These are phyloP conservation scores for Chaetomium sp. DNA, from an alignment of 2,329 filamentous ascomycete species.

Conservation along the genomic window DNA sequence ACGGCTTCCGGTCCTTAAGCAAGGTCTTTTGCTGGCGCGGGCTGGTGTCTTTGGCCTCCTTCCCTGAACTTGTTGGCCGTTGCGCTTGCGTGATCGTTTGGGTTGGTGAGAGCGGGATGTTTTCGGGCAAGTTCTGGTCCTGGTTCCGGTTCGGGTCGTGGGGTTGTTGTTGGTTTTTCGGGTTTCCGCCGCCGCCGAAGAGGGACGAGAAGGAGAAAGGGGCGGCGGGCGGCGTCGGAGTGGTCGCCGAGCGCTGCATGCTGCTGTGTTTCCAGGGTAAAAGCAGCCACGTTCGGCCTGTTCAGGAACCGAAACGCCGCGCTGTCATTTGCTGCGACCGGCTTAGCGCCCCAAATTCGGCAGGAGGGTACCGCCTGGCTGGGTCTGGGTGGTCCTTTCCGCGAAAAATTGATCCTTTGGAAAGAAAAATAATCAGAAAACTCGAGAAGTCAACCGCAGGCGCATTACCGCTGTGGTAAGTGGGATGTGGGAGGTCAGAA, in stretches of 20 bases:
- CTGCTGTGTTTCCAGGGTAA: conserved; percentile 11
- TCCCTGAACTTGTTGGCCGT: conserved; percentile 33
- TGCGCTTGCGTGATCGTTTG: conserved; percentile 21
- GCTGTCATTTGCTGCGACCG: conserved; percentile 16
- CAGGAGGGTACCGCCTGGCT: conserved; percentile 11
- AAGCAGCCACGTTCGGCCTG: conserved; percentile 1
- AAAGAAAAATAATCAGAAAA: too few relatives aligned
- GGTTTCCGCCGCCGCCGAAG: conserved; percentile 19
- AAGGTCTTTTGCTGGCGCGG: neutral
- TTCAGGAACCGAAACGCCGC: conserved; percentile 8
- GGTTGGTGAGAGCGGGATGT: conserved; percentile 13
- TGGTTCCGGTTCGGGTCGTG: neutral
- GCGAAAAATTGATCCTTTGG: too few relatives aligned
- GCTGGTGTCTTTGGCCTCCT: conserved; percentile 16
- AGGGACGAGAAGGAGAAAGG: conserved; percentile 24
- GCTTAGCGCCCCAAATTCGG: conserved; percentile 20
- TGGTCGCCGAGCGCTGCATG: conserved; percentile 24
- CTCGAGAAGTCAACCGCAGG: too few relatives aligned
- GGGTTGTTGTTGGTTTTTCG: conserved; percentile 18
- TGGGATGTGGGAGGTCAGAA: too few relatives aligned
- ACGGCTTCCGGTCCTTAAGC: conserved; percentile 13
- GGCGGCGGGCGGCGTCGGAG: conserved; percentile 23
- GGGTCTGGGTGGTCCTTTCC: neutral
- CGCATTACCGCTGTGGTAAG: too few relatives aligned
- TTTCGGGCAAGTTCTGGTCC: conserved; percentile 3